Percentiles rank a stretch among this genome's conserved stretches.
phyloP scores from a whole-genome alignment of 352 stramenopile species.

The Phytophthora tubulina region DNA sequence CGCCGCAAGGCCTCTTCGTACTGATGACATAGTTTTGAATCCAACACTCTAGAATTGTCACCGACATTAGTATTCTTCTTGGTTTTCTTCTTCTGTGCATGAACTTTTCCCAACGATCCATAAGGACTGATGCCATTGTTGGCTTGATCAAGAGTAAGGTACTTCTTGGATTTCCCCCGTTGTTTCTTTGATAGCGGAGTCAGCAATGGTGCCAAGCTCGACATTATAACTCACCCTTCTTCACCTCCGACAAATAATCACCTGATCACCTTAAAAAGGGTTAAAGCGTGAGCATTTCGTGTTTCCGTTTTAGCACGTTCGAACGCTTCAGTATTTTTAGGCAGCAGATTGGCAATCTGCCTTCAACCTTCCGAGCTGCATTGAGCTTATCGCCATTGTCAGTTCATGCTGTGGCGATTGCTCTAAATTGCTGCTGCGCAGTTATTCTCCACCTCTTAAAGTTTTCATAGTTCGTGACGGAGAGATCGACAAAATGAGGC shows the following conservation, averaged over 20 bases:
- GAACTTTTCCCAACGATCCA: background rate
- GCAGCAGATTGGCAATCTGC: conserved; percentile 4
- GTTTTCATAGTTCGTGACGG: background rate
- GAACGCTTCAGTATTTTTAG: conserved; percentile 43
- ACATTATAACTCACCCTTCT: conserved; percentile 25
- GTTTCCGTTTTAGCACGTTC: conserved; percentile 23
- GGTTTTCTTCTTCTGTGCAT: conserved; percentile 7
- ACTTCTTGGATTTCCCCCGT: conserved; percentile 33
- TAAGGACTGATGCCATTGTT: conserved; percentile 17
- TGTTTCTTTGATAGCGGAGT: conserved; percentile 28
- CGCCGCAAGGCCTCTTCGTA: conserved; percentile 67
- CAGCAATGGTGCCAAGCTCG: conserved; percentile 22
- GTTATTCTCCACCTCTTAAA: conserved; percentile 14
- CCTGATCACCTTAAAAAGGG: conserved; percentile 1
- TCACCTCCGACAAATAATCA: conserved; percentile 1
- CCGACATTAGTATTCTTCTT: background rate
- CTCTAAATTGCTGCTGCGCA: conserved; percentile 16
- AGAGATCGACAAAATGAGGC: conserved; percentile 53
- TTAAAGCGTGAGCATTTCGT: conserved; percentile 15
- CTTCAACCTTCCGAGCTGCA: conserved; percentile 4
- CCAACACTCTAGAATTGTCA: background rate
- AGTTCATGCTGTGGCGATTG: conserved; percentile 32
- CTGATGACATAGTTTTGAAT: conserved; percentile 33
- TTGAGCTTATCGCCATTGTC: conserved; percentile 22
- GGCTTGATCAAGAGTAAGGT: conserved; percentile 8